A percentile compares a stretch with the other conserved stretches of the same genome.
phyloP scores from a whole-genome alignment of 2,329 filamentous ascomycete genomes.

The Monascus ruber region DNA sequence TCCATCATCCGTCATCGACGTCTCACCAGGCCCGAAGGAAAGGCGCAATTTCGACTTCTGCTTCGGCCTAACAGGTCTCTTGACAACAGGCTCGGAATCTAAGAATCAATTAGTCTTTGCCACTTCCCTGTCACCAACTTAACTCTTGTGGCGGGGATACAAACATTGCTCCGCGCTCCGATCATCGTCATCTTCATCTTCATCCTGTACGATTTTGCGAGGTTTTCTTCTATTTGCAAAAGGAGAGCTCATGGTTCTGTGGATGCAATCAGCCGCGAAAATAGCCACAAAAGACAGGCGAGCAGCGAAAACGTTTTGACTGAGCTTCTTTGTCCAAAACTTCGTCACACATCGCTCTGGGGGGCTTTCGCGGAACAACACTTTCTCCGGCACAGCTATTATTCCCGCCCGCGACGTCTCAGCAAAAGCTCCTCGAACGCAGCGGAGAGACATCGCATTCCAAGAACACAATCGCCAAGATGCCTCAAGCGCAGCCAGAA shows the following conservation, averaged over 20 bases:
- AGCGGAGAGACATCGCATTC: slow-evolving; percentile 12
- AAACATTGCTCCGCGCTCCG: slow-evolving; percentile 29
- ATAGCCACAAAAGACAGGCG: too few species aligned
- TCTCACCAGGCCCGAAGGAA: slow-evolving; percentile 59
- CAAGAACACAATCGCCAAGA: slow-evolving; percentile 39
- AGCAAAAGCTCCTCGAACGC: slow-evolving; percentile 17
- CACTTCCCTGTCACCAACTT: neutral
- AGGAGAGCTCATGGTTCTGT: slow-evolving; percentile 43
- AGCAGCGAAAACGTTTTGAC: too few species aligned
- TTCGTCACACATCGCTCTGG: slow-evolving; percentile 3
- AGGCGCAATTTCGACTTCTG: slow-evolving; percentile 66
- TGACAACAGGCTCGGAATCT: slow-evolving; percentile 41
- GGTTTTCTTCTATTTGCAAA: slow-evolving; percentile 54
- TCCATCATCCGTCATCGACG: slow-evolving; percentile 43
- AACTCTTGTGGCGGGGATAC: slow-evolving; percentile 9
- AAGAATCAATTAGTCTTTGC: slow-evolving; percentile 4
- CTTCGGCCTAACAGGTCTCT: slow-evolving; percentile 45
- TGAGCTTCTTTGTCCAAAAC: too few species aligned
- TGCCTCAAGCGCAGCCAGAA: slow-evolving; percentile 98
- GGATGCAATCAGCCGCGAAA: neutral
- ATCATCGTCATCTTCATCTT: slow-evolving; percentile 50
- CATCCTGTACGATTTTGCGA: slow-evolving; percentile 64
- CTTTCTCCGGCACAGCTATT: slow-evolving; percentile 19
- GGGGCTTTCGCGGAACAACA: slow-evolving; percentile 19
- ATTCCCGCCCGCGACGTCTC: slow-evolving; percentile 8